These are phyloP conservation scores for Boletus subparvulus DNA, from an alignment of 768 basidiomycete species.

Conservation along the genomic window DNA sequence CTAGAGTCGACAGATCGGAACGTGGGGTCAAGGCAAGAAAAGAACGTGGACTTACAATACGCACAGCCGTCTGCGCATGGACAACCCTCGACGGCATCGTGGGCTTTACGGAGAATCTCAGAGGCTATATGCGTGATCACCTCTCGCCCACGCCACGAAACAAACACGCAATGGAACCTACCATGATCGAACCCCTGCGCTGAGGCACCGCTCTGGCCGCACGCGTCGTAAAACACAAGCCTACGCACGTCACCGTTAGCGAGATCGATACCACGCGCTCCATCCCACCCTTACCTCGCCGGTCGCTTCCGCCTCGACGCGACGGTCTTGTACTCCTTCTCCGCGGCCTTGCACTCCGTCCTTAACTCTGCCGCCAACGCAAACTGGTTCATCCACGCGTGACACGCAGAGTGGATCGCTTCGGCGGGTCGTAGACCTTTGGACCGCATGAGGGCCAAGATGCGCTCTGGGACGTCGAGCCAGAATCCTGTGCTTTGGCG, in stretches of 20 bases:
- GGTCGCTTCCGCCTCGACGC: conserved; percentile 64
- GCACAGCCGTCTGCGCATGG: conserved; percentile 68
- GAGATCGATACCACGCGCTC: no score
- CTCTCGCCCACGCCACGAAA: not conserved
- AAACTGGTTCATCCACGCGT: conserved; percentile 80
- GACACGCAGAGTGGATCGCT: conserved; percentile 82
- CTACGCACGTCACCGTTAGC: conserved; percentile 34
- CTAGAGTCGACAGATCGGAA: conserved; percentile 35
- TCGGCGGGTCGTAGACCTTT: conserved; percentile 69
- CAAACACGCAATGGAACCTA: conserved; percentile 24
- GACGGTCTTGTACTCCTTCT: conserved; percentile 64
- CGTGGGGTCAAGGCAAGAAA: not conserved
- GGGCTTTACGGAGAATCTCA: conserved; percentile 59
- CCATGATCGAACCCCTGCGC: conserved; percentile 83
- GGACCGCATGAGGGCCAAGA: conserved; percentile 50
- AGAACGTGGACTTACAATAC: conserved; percentile 48
- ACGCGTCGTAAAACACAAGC: conserved; percentile 76
- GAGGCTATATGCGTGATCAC: conserved; percentile 41
- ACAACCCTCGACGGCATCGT: conserved; percentile 57
- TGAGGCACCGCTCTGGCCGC: conserved; percentile 69
- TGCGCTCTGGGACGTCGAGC: conserved; percentile 66
- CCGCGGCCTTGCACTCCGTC: conserved; percentile 81
- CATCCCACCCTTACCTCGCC: conserved; percentile 35
- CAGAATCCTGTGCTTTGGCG: conserved; percentile 73
- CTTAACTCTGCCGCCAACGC: conserved; percentile 63